Conservation (phyloP, 2,329 filamentous ascomycete genomes). For the Fusarium sarcochroum region DNA sequence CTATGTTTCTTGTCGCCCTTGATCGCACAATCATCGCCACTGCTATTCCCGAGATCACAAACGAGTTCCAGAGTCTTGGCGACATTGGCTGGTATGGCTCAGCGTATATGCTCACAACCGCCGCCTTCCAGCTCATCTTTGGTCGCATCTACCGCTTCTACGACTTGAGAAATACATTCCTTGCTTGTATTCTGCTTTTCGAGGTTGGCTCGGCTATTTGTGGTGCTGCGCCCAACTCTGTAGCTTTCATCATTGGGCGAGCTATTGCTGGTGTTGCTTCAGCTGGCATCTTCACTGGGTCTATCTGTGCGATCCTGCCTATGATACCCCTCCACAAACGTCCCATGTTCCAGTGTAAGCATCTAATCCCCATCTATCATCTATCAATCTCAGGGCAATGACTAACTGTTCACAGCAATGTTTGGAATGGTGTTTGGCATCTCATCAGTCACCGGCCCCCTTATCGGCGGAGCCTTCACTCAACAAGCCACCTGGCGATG, state of each 20-base stretch:
- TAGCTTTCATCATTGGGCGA: conserved; percentile 68
- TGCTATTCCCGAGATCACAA: conserved; percentile 68
- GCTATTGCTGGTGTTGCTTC: conserved; percentile 70
- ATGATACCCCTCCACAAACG: conserved; percentile 72
- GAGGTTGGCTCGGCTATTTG: conserved; percentile 69
- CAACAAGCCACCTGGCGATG: conserved; percentile 64
- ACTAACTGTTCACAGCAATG: conserved; percentile 54
- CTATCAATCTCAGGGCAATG: background rate
- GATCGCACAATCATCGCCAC: conserved; percentile 70
- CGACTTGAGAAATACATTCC: conserved; percentile 63
- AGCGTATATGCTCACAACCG: conserved; percentile 72
- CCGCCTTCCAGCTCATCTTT: conserved; percentile 67
- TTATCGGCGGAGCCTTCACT: conserved; percentile 69
- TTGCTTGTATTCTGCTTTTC: conserved; percentile 64
- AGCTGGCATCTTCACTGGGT: conserved; percentile 71
- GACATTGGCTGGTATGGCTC: conserved; percentile 77
- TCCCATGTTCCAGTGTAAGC: conserved; percentile 67
- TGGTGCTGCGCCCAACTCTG: conserved; percentile 67
- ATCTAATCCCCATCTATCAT: background rate
- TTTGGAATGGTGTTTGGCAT: conserved; percentile 70
- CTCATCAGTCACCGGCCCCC: conserved; percentile 66
- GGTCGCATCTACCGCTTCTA: conserved; percentile 70
- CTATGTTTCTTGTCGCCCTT: conserved; percentile 71
- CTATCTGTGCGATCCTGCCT: conserved; percentile 68
- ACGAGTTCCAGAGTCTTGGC: conserved; percentile 69